A percentile compares a stretch with the other conserved stretches of the same genome.
phyloP scores from a whole-genome alignment of 768 basidiomycete genomes.

The Russula griseocarnosa region DNA sequence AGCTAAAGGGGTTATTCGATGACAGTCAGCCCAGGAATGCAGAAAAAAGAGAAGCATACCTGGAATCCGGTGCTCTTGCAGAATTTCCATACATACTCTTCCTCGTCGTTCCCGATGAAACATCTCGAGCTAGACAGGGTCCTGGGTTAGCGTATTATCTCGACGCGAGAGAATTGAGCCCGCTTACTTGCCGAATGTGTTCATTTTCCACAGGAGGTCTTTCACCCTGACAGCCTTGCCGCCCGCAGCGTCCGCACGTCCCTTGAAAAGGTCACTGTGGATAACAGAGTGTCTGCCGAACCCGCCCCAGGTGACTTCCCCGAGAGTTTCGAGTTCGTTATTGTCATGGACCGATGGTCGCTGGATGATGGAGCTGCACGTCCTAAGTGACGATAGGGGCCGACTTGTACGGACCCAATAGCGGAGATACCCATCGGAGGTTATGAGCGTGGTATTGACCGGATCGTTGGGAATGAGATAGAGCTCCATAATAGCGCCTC shows the following conservation, averaged over 20 bases:
- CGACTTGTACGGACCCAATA: conserved; percentile 44
- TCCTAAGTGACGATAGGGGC: conserved; percentile 34
- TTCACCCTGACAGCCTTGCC: conserved; percentile 25
- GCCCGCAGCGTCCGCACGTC: background rate
- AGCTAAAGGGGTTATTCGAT: conserved; percentile 11
- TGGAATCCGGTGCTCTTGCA: conserved; percentile 24
- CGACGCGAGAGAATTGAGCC: background rate
- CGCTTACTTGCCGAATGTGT: conserved; percentile 25
- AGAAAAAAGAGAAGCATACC: conserved; percentile 11
- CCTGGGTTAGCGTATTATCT: background rate
- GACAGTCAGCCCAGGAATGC: conserved; percentile 1
- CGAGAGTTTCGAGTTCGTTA: conserved; percentile 42
- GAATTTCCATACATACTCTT: conserved; percentile 28
- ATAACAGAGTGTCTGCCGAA: conserved; percentile 35
- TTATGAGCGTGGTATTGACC: conserved; percentile 47
- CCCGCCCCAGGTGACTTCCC: conserved; percentile 48
- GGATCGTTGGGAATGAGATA: conserved; percentile 52
- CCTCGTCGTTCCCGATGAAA: conserved; percentile 28
- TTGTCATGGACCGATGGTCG: conserved; percentile 37
- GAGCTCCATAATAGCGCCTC: conserved; percentile 46
- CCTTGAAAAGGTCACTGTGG: conserved; percentile 26
- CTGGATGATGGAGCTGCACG: conserved; percentile 40
- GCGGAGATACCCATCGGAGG: conserved; percentile 48
- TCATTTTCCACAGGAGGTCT: conserved; percentile 26
- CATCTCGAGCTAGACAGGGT: conserved; percentile 19